Conservation (phyloP, 1,284 basidiomycete species). For the Pseudozyma pruni region DNA sequence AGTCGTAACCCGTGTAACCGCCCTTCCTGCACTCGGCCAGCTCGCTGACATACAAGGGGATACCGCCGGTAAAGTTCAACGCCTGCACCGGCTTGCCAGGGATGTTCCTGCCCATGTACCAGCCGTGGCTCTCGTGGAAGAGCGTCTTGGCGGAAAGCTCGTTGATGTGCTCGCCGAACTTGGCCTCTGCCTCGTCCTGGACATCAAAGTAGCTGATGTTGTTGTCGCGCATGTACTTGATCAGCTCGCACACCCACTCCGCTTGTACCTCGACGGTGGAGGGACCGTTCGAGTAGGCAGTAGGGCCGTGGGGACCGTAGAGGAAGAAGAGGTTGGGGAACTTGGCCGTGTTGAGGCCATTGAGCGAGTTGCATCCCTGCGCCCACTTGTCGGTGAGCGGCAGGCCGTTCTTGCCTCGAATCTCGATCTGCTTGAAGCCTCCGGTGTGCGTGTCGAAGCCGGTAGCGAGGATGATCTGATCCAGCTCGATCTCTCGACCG, state of each 20-base stretch:
- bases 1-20: conserved; percentile 37
- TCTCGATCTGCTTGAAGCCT: conserved; percentile 57
- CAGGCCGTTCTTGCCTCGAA: conserved; percentile 45
- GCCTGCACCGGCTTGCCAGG: conserved; percentile 48
- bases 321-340: conserved; percentile 59
- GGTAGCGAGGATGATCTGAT: conserved; percentile 64
- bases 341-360: conserved; percentile 49
- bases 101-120: conserved; percentile 54
- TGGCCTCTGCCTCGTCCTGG: conserved; percentile 39
- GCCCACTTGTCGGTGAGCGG: conserved; percentile 51
- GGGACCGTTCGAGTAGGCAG: conserved; percentile 49
- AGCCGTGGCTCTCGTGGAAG: conserved; percentile 53
- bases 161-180: conserved; percentile 49
- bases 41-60: conserved; percentile 49
- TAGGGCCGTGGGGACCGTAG: conserved; percentile 54
- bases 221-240: conserved; percentile 49
- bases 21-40: conserved; percentile 33
- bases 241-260: conserved; percentile 45
- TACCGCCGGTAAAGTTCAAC: conserved; percentile 50
- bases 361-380: conserved; percentile 50
- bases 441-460: conserved; percentile 66
- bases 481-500: conserved; percentile 66
- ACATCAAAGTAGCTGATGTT: conserved; percentile 45
- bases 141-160: conserved; percentile 50
- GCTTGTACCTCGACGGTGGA: conserved; percentile 51